Conservation (phyloP, 2,329 filamentous ascomycete genomes). For the Hypoxylon sp. region DNA sequence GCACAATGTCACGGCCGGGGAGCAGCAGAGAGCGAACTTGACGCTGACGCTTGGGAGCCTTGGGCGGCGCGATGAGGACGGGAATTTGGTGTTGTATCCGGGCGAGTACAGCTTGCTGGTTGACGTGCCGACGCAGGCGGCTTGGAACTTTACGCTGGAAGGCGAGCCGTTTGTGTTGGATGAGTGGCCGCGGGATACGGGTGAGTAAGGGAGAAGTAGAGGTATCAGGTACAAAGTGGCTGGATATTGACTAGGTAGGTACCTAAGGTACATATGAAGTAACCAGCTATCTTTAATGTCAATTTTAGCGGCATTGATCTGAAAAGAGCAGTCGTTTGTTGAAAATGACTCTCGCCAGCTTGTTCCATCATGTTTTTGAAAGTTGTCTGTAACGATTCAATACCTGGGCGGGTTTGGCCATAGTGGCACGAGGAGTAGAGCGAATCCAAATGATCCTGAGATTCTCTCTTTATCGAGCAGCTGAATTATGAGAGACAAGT, state of each 20-base stretch:
- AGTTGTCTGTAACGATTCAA: not conserved
- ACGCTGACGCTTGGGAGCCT: slow-evolving; percentile 62
- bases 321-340: no score
- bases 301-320: no score
- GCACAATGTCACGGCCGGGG: slow-evolving; percentile 48
- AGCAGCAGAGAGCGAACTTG: slow-evolving; percentile 53
- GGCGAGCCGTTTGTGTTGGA: slow-evolving; percentile 57
- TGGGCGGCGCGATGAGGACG: slow-evolving; percentile 60
- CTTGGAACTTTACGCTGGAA: slow-evolving; percentile 59
- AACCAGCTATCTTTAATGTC: no score
- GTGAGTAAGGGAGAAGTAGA: slow-evolving; percentile 3
- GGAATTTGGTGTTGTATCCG: slow-evolving; percentile 63
- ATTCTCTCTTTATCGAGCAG: slow-evolving; percentile 46
- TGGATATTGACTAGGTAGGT: no score
- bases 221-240: not conserved
- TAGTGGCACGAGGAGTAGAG: not conserved
- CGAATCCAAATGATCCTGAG: slow-evolving; percentile 45
- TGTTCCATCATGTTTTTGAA: slow-evolving; percentile 23
- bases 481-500: slow-evolving; percentile 58
- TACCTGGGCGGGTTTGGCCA: not conserved
- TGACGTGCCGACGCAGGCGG: slow-evolving; percentile 57
- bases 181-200: slow-evolving; percentile 53
- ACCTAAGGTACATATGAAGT: no score
- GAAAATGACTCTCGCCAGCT: no score
- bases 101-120: slow-evolving; percentile 61